Conservation (phyloP, 225 moss, liverwort and hornwort species). For the Neckera pumila region DNA sequence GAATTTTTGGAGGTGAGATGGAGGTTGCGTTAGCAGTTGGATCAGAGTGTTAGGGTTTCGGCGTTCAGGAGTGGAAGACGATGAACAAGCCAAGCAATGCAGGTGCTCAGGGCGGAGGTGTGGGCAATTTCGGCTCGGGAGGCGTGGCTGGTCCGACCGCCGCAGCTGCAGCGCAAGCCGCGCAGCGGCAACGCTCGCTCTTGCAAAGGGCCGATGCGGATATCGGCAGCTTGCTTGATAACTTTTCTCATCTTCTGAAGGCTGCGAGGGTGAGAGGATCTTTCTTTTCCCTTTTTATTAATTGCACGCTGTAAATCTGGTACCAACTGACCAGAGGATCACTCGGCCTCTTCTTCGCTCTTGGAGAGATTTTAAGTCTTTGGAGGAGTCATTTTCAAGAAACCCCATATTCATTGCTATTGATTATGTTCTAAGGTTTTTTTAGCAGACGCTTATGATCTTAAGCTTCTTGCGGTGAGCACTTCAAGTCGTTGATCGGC, state of each 20-base stretch:
- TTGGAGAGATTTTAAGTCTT: background rate
- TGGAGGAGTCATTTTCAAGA: background rate
- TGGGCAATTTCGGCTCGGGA: constrained; percentile 16
- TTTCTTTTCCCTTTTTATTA: background rate
- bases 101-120: constrained; percentile 29
- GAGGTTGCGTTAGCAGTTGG: background rate
- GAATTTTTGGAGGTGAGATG: background rate
- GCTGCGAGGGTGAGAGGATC: constrained; percentile 58
- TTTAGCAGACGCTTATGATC: background rate
- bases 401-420: background rate
- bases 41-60: constrained; percentile 11
- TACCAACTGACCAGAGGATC: background rate
- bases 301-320: background rate
- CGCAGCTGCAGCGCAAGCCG: constrained; percentile 85
- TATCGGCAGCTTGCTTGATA: constrained; percentile 85
- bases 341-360: background rate
- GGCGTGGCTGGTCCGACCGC: constrained; percentile 66
- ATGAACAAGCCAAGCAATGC: constrained; percentile 38
- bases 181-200: constrained; percentile 79
- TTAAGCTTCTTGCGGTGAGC: background rate
- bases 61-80: background rate
- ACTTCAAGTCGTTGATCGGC: background rate
- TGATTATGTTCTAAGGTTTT: background rate
- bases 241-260: constrained; percentile 90
- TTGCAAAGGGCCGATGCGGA: constrained; percentile 81